Conservation (phyloP, 495 filamentous ascomycete genomes). For the Annulohypoxylon stygium region DNA sequence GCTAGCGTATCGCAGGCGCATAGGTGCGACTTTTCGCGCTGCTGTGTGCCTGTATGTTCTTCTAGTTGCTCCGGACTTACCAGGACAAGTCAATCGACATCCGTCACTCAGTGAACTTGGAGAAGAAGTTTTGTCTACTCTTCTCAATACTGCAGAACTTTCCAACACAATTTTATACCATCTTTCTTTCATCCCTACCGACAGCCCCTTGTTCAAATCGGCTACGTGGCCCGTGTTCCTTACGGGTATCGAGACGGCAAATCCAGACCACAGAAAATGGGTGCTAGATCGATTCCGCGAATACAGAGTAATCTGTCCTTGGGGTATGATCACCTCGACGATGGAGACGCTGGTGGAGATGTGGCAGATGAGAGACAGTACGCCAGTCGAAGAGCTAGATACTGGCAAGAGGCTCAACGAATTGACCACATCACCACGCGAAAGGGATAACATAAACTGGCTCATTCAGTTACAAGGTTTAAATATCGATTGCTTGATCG, state of each 20-base stretch:
- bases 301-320: conserved; percentile 58
- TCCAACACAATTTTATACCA: conserved; percentile 59
- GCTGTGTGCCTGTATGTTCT: conserved; percentile 58
- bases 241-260: conserved; percentile 64
- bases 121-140: conserved; percentile 55
- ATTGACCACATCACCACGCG: neutral
- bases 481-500: conserved; percentile 57
- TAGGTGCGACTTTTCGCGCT: conserved; percentile 61
- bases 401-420: conserved; percentile 10
- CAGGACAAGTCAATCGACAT: conserved; percentile 17
- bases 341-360: conserved; percentile 57
- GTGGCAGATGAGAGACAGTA: conserved; percentile 55
- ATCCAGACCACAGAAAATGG: conserved; percentile 50
- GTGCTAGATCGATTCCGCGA: conserved; percentile 54
- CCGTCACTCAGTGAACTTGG: conserved; percentile 31
- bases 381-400: conserved; percentile 12
- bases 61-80: conserved; percentile 46
- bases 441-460: conserved; percentile 49
- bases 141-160: conserved; percentile 57
- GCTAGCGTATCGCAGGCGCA: conserved; percentile 54
- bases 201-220: conserved; percentile 66
- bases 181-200: conserved; percentile 60
- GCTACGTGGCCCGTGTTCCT: conserved; percentile 71
- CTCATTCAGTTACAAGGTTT: conserved; percentile 52
- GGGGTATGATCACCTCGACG: conserved; percentile 61